phyloP scores from a whole-genome alignment of 306 rosid genomes.

The Castanospermum australe region DNA sequence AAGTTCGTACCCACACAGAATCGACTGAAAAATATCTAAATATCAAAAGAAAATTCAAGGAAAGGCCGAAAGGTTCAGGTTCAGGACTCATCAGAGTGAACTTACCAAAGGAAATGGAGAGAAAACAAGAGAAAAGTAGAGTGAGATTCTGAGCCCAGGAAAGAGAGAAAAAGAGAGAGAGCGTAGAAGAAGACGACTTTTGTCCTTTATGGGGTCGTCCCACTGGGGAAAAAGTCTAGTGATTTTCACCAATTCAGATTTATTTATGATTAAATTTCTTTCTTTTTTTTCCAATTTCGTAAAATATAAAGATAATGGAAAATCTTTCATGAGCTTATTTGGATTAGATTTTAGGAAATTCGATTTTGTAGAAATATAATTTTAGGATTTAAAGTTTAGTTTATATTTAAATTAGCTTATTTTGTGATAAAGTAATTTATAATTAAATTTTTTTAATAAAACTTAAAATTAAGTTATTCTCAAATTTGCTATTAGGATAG shows the following conservation, averaged over 20 bases:
- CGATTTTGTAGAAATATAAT: too few relatives aligned
- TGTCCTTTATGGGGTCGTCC: not conserved
- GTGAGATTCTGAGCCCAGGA: not conserved
- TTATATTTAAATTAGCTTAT: too few relatives aligned
- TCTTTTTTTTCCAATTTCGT: not conserved
- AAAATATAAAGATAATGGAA: not conserved
- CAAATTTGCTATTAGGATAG: too few relatives aligned
- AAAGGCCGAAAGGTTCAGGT: not conserved
- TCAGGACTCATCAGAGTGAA: not conserved
- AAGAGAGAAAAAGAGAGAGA: constrained; percentile 6
- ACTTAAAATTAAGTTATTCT: too few relatives aligned
- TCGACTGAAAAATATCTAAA: not conserved
- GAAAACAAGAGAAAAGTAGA: not conserved
- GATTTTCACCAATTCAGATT: not conserved
- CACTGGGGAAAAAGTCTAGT: not conserved
- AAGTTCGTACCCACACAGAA: not conserved
- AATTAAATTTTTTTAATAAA: too few relatives aligned
- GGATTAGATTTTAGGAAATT: too few relatives aligned
- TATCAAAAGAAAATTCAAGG: not conserved
- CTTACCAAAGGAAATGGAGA: constrained; percentile 19
- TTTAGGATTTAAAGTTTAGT: too few relatives aligned
- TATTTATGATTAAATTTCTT: not conserved
- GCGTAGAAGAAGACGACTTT: not conserved
- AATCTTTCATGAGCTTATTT: too few relatives aligned
- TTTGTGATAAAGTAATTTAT: too few relatives aligned